Percentiles rank a stretch among this genome's conserved stretches.
Evolutionary conservation across 2,329 filamentous ascomycete species (phyloP).

Genomic region (Allantophomopsis lycopodina): DNA sequence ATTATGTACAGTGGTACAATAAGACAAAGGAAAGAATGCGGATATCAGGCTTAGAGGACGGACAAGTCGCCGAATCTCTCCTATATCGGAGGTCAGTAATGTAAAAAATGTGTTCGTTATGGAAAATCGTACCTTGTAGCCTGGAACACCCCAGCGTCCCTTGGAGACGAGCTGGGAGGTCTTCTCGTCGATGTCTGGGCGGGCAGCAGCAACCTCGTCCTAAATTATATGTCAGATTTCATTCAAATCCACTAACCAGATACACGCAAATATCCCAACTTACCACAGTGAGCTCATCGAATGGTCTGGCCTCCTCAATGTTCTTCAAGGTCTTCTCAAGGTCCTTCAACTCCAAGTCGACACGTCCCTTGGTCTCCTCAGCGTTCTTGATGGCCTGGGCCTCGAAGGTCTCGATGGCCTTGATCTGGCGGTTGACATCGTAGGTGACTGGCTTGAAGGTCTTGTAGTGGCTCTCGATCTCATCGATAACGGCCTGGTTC

Average conservation of each 20-base stretch:
- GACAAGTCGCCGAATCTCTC: conserved; percentile 99
- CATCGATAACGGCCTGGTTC: conserved; percentile 89
- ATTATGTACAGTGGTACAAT: conserved; percentile 33
- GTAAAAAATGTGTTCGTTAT: neutral
- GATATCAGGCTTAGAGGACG: conserved; percentile 54
- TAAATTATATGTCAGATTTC: conserved; percentile 22
- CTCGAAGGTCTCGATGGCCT: conserved; percentile 97
- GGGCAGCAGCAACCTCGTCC: conserved; percentile 90
- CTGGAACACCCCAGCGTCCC: conserved; percentile 95
- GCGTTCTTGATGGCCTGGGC: conserved; percentile 94
- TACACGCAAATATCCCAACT: conserved; percentile 25
- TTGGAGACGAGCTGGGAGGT: conserved; percentile 88
- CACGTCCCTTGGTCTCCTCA: conserved; percentile 89
- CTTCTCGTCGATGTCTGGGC: conserved; percentile 96
- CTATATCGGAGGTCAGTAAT: conserved; percentile 42
- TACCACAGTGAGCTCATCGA: conserved; percentile 96
- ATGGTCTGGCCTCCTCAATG: conserved; percentile 90
- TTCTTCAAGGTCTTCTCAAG: conserved; percentile 91
- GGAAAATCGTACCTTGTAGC: conserved; percentile 74
- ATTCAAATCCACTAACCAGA: conserved; percentile 4
- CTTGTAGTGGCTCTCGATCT: conserved; percentile 93
- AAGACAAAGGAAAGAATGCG: conserved; percentile 31
- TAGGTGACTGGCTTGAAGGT: conserved; percentile 87
- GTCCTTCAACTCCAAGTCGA: conserved; percentile 89
- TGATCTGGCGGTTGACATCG: conserved; percentile 86